Evolutionary conservation across 179 eudicot species (phyloP).

Genomic region (Drosera spatulata): DNA sequence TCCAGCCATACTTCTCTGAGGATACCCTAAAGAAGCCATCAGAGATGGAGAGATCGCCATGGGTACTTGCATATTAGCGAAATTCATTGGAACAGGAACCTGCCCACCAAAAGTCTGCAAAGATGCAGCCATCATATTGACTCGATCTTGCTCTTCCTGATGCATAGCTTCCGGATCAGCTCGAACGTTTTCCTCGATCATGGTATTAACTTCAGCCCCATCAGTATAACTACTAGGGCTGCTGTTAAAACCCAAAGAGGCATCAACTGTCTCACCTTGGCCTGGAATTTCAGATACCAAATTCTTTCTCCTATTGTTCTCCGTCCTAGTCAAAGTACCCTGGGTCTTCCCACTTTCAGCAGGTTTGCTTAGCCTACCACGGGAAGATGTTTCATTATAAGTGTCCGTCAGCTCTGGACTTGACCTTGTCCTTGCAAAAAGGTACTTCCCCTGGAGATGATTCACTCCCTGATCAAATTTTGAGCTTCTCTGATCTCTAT

Average conservation of each 20-base stretch:
- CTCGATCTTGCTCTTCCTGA: conserved; percentile 79
- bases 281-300: conserved; percentile 23
- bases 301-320: conserved; percentile 32
- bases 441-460: conserved; percentile 45
- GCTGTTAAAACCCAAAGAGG: conserved; percentile 23
- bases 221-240: conserved; percentile 20
- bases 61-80: conserved; percentile 48
- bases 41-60: conserved; percentile 51
- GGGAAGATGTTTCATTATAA: conserved; percentile 31
- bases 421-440: conserved; percentile 70
- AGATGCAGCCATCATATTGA: conserved; percentile 62
- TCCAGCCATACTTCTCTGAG: conserved; percentile 43
- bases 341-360: conserved; percentile 34
- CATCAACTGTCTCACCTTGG: conserved; percentile 29
- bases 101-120: conserved; percentile 48
- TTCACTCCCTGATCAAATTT: conserved; percentile 26
- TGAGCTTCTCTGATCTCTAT: conserved; percentile 25
- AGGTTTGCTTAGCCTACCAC: conserved; percentile 25
- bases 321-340: conserved; percentile 22
- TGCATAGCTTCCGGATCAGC: conserved; percentile 44
- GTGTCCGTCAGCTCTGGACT: conserved; percentile 84
- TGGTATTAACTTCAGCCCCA: conserved; percentile 20
- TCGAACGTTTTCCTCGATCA: conserved; percentile 32
- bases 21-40: conserved; percentile 57
- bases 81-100: conserved; percentile 44